A percentile compares a stretch with the other conserved stretches of the same genome.
Conservation (phyloP, 225 moss, liverwort and hornwort genomes). For the Climacium dendroides region DNA sequence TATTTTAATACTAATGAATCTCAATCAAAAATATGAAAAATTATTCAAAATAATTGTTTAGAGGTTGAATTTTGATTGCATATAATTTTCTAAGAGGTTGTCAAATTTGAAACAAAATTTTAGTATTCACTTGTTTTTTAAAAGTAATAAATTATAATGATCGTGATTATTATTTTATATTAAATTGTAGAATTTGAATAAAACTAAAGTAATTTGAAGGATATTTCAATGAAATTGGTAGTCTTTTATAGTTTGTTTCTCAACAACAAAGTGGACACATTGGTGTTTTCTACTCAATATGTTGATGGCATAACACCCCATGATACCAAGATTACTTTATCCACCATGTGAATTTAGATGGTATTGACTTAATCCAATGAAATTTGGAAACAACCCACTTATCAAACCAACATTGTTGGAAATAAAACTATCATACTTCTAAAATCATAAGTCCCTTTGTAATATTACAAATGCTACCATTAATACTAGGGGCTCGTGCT, state of each 20-base stretch:
- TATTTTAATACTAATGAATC: not conserved
- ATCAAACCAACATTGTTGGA: too few relatives aligned
- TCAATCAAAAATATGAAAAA: not conserved
- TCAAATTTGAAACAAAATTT: not conserved
- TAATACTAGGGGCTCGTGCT: too few relatives aligned
- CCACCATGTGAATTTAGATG: not conserved
- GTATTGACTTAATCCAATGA: not conserved
- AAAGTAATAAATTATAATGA: not conserved
- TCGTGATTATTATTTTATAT: not conserved
- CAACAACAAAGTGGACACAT: not conserved
- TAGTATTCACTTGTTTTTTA: not conserved
- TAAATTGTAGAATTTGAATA: not conserved
- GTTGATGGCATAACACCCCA: not conserved
- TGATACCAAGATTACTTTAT: not conserved
- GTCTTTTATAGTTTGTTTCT: not conserved
- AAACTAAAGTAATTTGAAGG: not conserved
- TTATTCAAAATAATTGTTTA: not conserved
- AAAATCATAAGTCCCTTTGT: too few relatives aligned
- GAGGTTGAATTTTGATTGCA: not conserved
- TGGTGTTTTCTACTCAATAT: not conserved
- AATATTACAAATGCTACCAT: too few relatives aligned
- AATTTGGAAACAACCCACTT: not conserved
- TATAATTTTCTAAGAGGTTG: too few relatives aligned
- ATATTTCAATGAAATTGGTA: too few relatives aligned
- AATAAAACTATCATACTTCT: too few relatives aligned